Evolutionary conservation across 768 basidiomycete genomes (phyloP).

Genomic region (Mycena filopes): DNA sequence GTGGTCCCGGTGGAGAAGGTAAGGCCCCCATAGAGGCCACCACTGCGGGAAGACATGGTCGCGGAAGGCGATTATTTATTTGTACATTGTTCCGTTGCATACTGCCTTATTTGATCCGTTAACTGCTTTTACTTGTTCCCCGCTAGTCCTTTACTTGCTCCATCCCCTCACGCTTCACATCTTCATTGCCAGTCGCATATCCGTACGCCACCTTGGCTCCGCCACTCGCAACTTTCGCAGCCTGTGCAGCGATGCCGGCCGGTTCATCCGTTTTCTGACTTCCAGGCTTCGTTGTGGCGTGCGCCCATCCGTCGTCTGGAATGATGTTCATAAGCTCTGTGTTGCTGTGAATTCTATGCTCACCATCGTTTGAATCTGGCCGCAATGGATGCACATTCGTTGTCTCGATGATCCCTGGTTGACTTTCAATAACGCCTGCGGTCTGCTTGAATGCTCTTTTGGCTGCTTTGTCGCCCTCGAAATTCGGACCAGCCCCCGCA

Average conservation of each 20-base stretch:
- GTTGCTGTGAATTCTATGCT: constrained; percentile 4
- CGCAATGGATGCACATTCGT: constrained; percentile 64
- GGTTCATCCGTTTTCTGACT: background rate
- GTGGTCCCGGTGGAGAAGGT: constrained; percentile 81
- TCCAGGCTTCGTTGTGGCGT: constrained; percentile 39
- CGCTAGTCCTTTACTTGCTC: constrained; percentile 37
- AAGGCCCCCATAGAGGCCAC: constrained; percentile 88
- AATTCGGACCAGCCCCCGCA: constrained; percentile 53
- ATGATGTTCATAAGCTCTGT: background rate
- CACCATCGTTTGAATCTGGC: constrained; percentile 55
- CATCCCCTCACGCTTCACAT: constrained; percentile 45
- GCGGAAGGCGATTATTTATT: constrained; percentile 29
- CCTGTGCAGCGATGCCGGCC: constrained; percentile 35
- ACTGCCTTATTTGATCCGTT: constrained; percentile 13
- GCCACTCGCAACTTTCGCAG: constrained; percentile 44
- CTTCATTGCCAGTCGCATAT: constrained; percentile 47
- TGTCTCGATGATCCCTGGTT: constrained; percentile 66
- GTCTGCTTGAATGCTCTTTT: constrained; percentile 50
- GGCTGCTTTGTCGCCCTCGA: constrained; percentile 53
- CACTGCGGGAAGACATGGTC: constrained; percentile 77
- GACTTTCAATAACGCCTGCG: constrained; percentile 62
- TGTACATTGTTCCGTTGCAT: constrained; percentile 10
- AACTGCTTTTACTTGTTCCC: constrained; percentile 17
- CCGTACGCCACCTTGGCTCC: constrained; percentile 52
- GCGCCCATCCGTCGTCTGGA: constrained; percentile 56